Evolutionary conservation across 805 yeast genomes (phyloP).

Genomic region (Saccharomycopsis selenospora): DNA sequence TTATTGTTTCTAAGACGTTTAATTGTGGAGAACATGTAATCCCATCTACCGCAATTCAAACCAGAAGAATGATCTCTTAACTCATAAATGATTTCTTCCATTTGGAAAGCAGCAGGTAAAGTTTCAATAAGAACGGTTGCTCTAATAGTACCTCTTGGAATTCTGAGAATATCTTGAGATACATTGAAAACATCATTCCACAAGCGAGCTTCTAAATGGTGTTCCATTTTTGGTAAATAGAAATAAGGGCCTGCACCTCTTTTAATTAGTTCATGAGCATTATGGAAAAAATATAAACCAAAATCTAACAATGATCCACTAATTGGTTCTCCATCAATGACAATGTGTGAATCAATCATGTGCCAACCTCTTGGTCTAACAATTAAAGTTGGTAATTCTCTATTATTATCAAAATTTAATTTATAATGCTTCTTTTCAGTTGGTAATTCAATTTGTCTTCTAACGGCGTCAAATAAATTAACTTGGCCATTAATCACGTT

Average conservation of each 20-base stretch:
- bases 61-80: constrained; percentile 73
- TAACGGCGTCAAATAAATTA: constrained; percentile 66
- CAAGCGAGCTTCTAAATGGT: constrained; percentile 71
- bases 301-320: constrained; percentile 75
- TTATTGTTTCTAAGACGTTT: constrained; percentile 66
- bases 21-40: constrained; percentile 75
- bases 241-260: constrained; percentile 76
- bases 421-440: constrained; percentile 39
- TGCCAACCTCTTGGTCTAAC: constrained; percentile 91
- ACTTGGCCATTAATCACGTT: constrained; percentile 78
- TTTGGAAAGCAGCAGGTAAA: constrained; percentile 77
- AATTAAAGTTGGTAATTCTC: constrained; percentile 67
- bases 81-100: constrained; percentile 77
- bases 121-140: constrained; percentile 81
- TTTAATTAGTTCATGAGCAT: constrained; percentile 52
- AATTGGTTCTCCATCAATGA: constrained; percentile 69
- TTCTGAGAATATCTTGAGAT: constrained; percentile 62
- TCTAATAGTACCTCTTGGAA: constrained; percentile 70
- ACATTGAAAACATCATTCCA: constrained; percentile 79
- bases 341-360: constrained; percentile 64
- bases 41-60: constrained; percentile 87
- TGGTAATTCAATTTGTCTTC: constrained; percentile 54
- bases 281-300: constrained; percentile 70
- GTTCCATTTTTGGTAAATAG: constrained; percentile 82
- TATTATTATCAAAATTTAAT: constrained; percentile 35